Evolutionary conservation across 1,284 basidiomycete species (phyloP).

Genomic region (Boletellus sp.): DNA sequence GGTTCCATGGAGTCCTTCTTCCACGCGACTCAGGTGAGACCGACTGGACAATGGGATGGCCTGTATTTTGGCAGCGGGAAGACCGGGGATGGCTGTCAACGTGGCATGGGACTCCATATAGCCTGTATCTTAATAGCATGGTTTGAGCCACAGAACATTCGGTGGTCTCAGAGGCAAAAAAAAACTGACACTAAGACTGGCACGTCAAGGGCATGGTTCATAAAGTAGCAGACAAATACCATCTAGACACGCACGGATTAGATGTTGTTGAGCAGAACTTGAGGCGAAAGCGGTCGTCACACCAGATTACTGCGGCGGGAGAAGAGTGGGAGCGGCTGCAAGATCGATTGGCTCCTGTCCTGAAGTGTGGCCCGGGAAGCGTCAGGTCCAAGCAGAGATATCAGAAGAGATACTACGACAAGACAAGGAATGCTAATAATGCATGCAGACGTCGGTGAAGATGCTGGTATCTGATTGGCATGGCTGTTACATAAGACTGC

Average conservation of each 20-base stretch:
- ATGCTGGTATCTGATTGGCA: not conserved
- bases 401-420: too few species aligned
- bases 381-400: not conserved
- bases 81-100: not conserved
- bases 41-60: conserved; percentile 16
- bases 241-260: conserved; percentile 9
- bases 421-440: not conserved
- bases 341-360: not conserved
- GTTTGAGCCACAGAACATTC: not conserved
- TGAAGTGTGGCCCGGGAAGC: too few species aligned
- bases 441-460: too few species aligned
- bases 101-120: conserved; percentile 15
- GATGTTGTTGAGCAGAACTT: not conserved
- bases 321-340: not conserved
- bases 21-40: conserved; percentile 16
- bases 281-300: not conserved
- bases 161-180: too few species aligned
- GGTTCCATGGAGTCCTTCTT: conserved; percentile 22
- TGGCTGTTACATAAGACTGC: conserved; percentile 2
- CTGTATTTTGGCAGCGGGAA: conserved; percentile 1
- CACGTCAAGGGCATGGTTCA: not conserved
- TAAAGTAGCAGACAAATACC: conserved; percentile 4
- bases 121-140: not conserved
- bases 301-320: not conserved
- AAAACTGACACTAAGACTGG: not conserved